Percentiles rank a stretch among this genome's conserved stretches.
phyloP scores from a whole-genome alignment of 1,284 basidiomycete genomes.

The Cutaneotrichosporon daszewskae region DNA sequence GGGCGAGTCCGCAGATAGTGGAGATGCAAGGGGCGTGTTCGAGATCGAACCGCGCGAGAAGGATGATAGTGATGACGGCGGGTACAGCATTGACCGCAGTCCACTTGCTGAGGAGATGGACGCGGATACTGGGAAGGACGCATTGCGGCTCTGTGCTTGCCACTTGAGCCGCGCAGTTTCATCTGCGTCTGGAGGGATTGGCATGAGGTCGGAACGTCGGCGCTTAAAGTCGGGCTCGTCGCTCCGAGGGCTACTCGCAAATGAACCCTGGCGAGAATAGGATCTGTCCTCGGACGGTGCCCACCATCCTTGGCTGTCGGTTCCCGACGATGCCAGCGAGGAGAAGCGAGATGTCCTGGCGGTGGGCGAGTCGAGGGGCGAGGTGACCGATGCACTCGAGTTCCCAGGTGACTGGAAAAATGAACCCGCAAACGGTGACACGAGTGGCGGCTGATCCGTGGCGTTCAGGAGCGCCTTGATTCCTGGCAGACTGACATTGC shows the following conservation, averaged over 20 bases:
- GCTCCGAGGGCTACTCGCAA: constrained; percentile 2
- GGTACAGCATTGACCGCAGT: constrained; percentile 23
- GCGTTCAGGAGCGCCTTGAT: constrained; percentile 27
- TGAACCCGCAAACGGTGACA: constrained; percentile 17
- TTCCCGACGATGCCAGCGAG: constrained; percentile 29
- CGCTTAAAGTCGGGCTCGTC: constrained; percentile 35
- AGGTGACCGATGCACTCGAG: constrained; percentile 22
- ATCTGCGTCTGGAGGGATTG: constrained; percentile 30
- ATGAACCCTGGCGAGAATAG: constrained; percentile 4
- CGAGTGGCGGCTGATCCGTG: constrained; percentile 17
- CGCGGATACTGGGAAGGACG: constrained; percentile 28
- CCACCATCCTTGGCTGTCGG: constrained; percentile 37
- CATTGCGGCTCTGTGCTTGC: constrained; percentile 41
- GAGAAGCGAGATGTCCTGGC: constrained; percentile 38
- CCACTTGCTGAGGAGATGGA: constrained; percentile 52
- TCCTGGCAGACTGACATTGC: constrained; percentile 29
- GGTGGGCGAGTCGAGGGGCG: constrained; percentile 35
- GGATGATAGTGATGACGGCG: constrained; percentile 22
- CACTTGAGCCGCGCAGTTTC: constrained; percentile 37
- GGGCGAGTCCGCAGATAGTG: constrained; percentile 12
- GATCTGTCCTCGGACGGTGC: constrained; percentile 32
- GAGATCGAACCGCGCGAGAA: constrained; percentile 25
- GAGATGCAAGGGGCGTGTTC: constrained; percentile 14
- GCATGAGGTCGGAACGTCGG: constrained; percentile 35
- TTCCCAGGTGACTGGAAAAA: constrained; percentile 26